Conservation (phyloP, 257 asterid species). For the Penstemon davidsonii region DNA sequence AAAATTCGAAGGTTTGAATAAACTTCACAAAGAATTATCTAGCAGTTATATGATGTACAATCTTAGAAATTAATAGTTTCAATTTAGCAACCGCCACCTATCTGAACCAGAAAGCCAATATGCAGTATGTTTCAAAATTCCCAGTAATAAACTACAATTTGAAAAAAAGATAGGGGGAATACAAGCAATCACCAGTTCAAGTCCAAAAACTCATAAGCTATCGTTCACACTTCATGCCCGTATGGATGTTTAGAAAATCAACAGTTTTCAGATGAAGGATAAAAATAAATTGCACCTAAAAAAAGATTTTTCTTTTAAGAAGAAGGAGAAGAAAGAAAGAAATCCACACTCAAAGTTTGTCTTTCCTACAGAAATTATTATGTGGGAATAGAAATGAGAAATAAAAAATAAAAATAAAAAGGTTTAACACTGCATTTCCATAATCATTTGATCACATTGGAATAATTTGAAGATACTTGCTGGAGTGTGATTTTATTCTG, state of each 20-base stretch:
- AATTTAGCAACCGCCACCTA: too few species aligned
- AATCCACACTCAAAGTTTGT: neutral
- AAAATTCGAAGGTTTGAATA: slow-evolving; percentile 48
- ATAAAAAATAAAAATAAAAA: neutral
- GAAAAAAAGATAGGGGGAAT: slow-evolving; percentile 17
- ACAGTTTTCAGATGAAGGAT: slow-evolving; percentile 5
- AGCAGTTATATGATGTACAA: neutral
- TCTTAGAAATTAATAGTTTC: neutral
- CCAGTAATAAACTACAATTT: neutral
- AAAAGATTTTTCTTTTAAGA: neutral
- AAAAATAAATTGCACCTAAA: neutral
- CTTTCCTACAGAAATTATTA: neutral
- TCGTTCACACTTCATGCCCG: slow-evolving; percentile 1
- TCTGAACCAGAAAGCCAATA: too few species aligned
- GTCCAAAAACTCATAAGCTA: neutral
- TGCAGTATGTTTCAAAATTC: neutral
- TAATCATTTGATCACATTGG: too few species aligned
- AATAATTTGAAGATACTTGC: neutral
- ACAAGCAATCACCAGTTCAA: slow-evolving; percentile 19
- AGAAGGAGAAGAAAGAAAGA: too few species aligned
- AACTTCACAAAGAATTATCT: slow-evolving; percentile 49
- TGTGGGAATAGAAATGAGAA: slow-evolving; percentile 6
- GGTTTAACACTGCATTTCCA: neutral
- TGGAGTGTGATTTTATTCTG: neutral
- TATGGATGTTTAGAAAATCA: neutral